Percentiles rank a stretch among this genome's conserved stretches.
Conservation (phyloP, 192 early-diverging fungal species). For the Phycomyces nitens region DNA sequence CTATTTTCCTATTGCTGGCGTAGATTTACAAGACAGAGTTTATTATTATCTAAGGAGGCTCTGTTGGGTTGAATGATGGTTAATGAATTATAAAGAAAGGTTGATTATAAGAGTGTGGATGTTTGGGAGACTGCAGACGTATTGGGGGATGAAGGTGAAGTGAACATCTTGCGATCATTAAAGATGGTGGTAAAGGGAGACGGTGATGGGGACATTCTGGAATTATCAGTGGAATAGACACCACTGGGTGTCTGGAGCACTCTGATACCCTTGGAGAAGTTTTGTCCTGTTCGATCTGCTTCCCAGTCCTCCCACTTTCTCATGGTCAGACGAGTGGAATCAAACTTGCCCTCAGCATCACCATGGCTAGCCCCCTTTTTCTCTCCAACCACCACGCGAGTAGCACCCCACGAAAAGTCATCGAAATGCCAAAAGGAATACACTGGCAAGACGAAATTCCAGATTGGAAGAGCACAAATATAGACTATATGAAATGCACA, state of each 20-base stretch:
- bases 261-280: background rate
- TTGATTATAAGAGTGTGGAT: background rate
- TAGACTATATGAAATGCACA: constrained; percentile 62
- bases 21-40: too few species aligned
- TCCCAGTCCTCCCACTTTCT: constrained; percentile 60
- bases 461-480: constrained; percentile 80
- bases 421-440: constrained; percentile 96
- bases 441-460: constrained; percentile 89
- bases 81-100: background rate
- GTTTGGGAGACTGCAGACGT: background rate
- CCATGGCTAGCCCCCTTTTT: constrained; percentile 68
- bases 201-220: background rate
- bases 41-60: too few species aligned
- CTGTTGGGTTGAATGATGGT: background rate
- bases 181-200: constrained; percentile 3
- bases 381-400: constrained; percentile 70
- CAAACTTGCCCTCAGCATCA: constrained; percentile 70
- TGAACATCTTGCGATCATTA: constrained; percentile 14
- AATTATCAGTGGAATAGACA: background rate
- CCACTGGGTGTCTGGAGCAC: background rate
- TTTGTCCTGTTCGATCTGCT: constrained; percentile 41
- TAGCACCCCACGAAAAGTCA: constrained; percentile 86
- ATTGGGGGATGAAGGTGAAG: background rate
- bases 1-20: too few species aligned
- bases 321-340: constrained; percentile 50